Evolutionary conservation across 2,329 filamentous ascomycete genomes (phyloP).

Genomic region (Botrytis byssoidea): DNA sequence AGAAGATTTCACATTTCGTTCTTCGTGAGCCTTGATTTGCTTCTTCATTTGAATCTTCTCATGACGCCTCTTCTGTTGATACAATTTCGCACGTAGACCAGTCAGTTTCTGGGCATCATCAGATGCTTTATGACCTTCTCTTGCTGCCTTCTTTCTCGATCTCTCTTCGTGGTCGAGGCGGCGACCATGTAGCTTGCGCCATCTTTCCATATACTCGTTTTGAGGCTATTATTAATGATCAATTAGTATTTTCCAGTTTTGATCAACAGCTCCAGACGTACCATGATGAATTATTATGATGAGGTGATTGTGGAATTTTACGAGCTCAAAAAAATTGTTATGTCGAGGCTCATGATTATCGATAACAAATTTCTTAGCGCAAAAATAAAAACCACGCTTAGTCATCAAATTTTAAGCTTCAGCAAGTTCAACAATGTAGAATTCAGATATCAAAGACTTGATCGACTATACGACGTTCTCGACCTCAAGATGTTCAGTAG

Average conservation of each 20-base stretch:
- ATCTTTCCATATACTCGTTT: slow-evolving; percentile 82
- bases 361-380: slow-evolving; percentile 28
- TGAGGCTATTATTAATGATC: slow-evolving; percentile 58
- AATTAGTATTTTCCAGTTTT: slow-evolving; percentile 32
- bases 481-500: slow-evolving; percentile 41
- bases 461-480: slow-evolving; percentile 7
- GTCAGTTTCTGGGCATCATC: slow-evolving; percentile 91
- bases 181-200: slow-evolving; percentile 60
- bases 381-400: slow-evolving; percentile 14
- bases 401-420: slow-evolving; percentile 19
- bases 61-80: slow-evolving; percentile 88
- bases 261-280: slow-evolving; percentile 19
- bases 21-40: slow-evolving; percentile 88
- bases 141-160: slow-evolving; percentile 78
- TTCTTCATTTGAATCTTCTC: slow-evolving; percentile 99
- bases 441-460: slow-evolving; percentile 20
- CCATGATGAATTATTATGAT: slow-evolving; percentile 28
- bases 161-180: slow-evolving; percentile 62
- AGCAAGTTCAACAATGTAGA: slow-evolving; percentile 13
- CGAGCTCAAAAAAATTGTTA: slow-evolving; percentile 23
- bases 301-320: slow-evolving; percentile 24
- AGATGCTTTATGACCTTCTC: slow-evolving; percentile 84
- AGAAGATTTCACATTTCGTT: slow-evolving; percentile 88
- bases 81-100: slow-evolving; percentile 87
- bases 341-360: slow-evolving; percentile 21